Evolutionary conservation across 805 yeast species (phyloP).

Genomic region (Teunomyces barrocoloradensis): DNA sequence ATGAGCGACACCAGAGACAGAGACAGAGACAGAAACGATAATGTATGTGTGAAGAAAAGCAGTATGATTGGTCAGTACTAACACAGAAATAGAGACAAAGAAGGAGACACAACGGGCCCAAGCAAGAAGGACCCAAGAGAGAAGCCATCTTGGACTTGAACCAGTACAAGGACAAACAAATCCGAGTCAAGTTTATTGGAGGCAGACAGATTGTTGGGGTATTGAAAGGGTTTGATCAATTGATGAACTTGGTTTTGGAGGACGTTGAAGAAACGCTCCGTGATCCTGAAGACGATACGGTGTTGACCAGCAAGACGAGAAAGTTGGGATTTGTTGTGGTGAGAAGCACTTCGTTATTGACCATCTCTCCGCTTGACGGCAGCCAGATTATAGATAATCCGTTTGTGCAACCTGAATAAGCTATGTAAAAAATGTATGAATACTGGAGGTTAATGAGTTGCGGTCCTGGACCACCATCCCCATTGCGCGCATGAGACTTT

Average conservation of each 20-base stretch:
- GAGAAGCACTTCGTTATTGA: constrained; percentile 76
- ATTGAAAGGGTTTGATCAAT: constrained; percentile 79
- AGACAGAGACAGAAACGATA: constrained; percentile 4
- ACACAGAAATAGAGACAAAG: constrained; percentile 9
- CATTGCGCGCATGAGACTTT: too few relatives aligned
- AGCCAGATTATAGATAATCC: constrained; percentile 71
- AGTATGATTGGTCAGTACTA: not conserved
- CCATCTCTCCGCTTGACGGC: constrained; percentile 74
- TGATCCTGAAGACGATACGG: constrained; percentile 63
- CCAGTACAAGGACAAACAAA: constrained; percentile 67
- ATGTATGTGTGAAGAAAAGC: not conserved
- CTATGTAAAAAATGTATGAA: not conserved
- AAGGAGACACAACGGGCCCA: constrained; percentile 20
- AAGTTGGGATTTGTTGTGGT: constrained; percentile 75
- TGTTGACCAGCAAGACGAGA: constrained; percentile 58
- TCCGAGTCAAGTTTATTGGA: constrained; percentile 78
- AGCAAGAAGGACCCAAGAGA: constrained; percentile 75
- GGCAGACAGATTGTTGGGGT: constrained; percentile 82
- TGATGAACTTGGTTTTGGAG: constrained; percentile 76
- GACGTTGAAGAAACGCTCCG: constrained; percentile 64
- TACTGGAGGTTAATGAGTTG: too few relatives aligned
- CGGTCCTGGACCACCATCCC: too few relatives aligned
- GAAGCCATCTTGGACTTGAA: constrained; percentile 84
- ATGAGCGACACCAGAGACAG: constrained; percentile 8
- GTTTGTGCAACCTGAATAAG: constrained; percentile 30